Evolutionary conservation across 768 basidiomycete genomes (phyloP).

Genomic region (Pleurotus salmoneostramineus): DNA sequence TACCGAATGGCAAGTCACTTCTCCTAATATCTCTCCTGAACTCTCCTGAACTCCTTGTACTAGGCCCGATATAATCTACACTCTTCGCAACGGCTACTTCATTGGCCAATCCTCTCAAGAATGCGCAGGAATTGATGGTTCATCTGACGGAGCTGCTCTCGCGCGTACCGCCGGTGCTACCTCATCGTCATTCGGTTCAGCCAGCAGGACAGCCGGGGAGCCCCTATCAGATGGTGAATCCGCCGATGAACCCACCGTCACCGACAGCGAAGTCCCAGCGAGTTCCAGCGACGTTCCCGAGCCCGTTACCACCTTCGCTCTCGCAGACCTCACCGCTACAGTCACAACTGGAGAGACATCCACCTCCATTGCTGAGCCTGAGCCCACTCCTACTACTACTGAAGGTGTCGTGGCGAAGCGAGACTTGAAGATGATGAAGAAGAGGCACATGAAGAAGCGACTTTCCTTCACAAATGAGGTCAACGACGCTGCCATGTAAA

Average conservation of each 20-base stretch:
- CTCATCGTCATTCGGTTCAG: background rate
- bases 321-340: background rate
- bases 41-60: background rate
- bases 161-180: background rate
- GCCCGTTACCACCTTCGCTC: background rate
- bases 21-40: background rate
- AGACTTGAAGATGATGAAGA: slow-evolving; percentile 2
- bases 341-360: background rate
- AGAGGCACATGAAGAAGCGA: slow-evolving; percentile 7
- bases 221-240: background rate
- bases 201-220: background rate
- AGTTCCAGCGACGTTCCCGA: background rate
- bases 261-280: background rate
- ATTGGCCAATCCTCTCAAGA: slow-evolving; percentile 18
- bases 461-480: background rate
- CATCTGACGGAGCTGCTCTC: background rate
- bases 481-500: background rate
- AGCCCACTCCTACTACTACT: background rate
- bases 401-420: background rate
- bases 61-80: slow-evolving; percentile 11
- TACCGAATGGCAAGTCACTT: background rate
- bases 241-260: background rate
- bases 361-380: background rate
- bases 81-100: slow-evolving; percentile 15
- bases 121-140: slow-evolving; percentile 19